Evolutionary conservation across 225 moss, liverwort and hornwort species (phyloP).

Genomic region (Antitrichia curtipendula): DNA sequence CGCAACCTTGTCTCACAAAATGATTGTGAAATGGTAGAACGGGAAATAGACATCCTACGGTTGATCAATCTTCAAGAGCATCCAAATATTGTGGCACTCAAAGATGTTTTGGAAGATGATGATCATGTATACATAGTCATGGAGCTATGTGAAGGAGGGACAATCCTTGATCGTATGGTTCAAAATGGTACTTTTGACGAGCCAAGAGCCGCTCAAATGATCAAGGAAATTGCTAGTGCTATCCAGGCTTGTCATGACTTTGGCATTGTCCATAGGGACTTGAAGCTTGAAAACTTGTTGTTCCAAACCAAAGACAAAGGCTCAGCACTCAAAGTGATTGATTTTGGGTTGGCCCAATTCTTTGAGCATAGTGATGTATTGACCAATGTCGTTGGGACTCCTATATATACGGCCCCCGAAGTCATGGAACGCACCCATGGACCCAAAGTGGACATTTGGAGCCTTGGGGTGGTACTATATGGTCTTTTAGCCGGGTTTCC

Average conservation of each 20-base stretch:
- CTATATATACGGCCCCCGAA: background rate
- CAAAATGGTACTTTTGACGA: background rate
- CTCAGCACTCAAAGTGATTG: background rate
- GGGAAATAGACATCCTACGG: background rate
- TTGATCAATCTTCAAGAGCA: background rate
- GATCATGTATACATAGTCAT: background rate
- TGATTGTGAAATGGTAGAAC: accelerated
- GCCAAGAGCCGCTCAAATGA: background rate
- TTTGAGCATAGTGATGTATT: background rate
- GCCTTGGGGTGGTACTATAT: background rate
- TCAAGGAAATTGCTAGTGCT: background rate
- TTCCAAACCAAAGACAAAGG: background rate
- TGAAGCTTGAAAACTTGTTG: background rate
- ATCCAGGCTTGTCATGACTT: background rate
- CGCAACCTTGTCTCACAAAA: background rate
- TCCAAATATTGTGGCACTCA: background rate
- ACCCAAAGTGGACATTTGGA: background rate
- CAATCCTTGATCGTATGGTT: background rate
- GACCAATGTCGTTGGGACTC: background rate
- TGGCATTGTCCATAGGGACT: background rate
- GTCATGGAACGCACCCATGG: background rate
- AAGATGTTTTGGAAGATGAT: background rate
- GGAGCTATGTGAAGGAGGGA: background rate
- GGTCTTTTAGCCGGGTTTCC: background rate
- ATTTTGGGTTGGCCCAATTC: background rate